phyloP scores from a whole-genome alignment of 2,329 filamentous ascomycete species.

The Aureobasidium zeae region DNA sequence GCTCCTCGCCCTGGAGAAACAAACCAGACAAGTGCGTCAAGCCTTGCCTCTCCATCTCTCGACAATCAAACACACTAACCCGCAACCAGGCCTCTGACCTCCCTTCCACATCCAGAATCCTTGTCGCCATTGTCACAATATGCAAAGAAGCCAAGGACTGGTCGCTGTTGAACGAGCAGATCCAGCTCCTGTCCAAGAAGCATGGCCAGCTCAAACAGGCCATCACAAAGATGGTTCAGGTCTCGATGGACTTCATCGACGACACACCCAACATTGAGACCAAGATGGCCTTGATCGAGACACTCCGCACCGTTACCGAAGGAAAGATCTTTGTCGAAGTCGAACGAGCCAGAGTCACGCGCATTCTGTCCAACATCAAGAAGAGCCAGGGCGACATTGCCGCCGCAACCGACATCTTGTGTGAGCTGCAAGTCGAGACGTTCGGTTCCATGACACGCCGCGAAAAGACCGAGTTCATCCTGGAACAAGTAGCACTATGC shows the following conservation, averaged over 20 bases:
- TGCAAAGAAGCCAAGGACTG: constrained; percentile 90
- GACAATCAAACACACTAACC: constrained; percentile 1
- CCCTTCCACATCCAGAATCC: constrained; percentile 80
- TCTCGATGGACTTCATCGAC: constrained; percentile 84
- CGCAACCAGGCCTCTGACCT: constrained; percentile 76
- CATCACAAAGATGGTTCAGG: constrained; percentile 97
- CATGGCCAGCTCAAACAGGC: constrained; percentile 99
- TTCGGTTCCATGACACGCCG: constrained; percentile 96
- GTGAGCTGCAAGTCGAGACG: constrained; percentile 96
- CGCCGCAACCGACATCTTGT: constrained; percentile 83
- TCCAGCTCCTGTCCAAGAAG: constrained; percentile 93
- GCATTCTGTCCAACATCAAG: constrained; percentile 94
- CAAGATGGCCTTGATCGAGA: constrained; percentile 91
- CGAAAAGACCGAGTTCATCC: constrained; percentile 98
- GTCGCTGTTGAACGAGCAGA: constrained; percentile 92
- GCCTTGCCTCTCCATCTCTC: constrained; percentile 15
- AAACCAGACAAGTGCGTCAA: constrained; percentile 87
- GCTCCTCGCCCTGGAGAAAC: constrained; percentile 84
- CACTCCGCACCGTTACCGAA: constrained; percentile 89
- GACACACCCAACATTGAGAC: constrained; percentile 74
- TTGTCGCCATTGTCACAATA: constrained; percentile 83
- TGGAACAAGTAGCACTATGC: constrained; percentile 87
- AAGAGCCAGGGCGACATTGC: constrained; percentile 88
- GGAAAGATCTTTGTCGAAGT: constrained; percentile 99
- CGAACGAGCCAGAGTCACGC: constrained; percentile 89